phyloP scores from a whole-genome alignment of 345 rosid species.

The Salix koriyanagi region DNA sequence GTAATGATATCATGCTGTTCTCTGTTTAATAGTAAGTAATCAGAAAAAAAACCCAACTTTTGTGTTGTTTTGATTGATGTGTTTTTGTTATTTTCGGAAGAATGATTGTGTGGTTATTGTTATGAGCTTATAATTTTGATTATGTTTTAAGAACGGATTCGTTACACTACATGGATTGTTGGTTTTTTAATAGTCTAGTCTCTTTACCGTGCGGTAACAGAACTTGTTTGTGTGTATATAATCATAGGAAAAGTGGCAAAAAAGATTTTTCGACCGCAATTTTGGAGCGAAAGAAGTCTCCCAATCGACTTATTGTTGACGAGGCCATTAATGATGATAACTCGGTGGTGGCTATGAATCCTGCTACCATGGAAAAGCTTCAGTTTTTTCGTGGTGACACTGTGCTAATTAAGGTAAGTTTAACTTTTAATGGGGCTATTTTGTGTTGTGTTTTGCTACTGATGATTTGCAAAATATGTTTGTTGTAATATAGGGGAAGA shows the following conservation, averaged over 20 bases:
- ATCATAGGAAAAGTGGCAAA: slow-evolving; percentile 13
- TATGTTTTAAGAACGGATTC: neutral
- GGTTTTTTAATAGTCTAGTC: neutral
- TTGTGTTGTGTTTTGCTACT: neutral
- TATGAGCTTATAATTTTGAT: neutral
- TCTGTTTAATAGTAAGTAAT: neutral
- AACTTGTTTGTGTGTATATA: neutral
- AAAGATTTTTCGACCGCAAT: slow-evolving; percentile 30
- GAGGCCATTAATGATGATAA: slow-evolving; percentile 33
- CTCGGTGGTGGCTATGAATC: slow-evolving; percentile 26
- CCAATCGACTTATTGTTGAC: slow-evolving; percentile 33
- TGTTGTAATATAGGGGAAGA: slow-evolving; percentile 28
- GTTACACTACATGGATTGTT: neutral
- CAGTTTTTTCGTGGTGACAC: slow-evolving; percentile 31
- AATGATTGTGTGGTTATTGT: neutral
- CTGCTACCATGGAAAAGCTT: slow-evolving; percentile 35
- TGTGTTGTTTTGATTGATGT: too few species aligned
- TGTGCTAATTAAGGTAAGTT: slow-evolving; percentile 24
- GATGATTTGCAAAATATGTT: neutral
- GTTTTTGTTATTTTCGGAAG: neutral
- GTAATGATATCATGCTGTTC: neutral
- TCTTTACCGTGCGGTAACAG: neutral
- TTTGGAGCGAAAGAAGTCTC: slow-evolving; percentile 31
- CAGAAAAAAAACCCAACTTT: neutral
- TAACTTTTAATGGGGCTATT: neutral